Conservation (phyloP, 495 filamentous ascomycete species). For the Penicillium diatomitis region DNA sequence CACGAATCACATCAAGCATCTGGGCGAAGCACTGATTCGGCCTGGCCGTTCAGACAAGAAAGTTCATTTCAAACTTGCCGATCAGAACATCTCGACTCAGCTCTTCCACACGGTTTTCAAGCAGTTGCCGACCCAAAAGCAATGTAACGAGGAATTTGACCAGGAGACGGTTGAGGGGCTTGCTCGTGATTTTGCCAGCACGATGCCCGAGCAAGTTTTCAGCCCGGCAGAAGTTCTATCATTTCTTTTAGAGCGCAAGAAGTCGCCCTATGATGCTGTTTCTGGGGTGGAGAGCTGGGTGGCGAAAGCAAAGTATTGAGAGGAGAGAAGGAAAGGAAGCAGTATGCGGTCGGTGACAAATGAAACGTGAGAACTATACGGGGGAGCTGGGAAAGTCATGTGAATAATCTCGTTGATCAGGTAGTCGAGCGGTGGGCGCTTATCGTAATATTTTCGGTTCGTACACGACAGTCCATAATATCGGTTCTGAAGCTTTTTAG, state of each 20-base stretch:
- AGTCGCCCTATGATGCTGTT: constrained; percentile 6
- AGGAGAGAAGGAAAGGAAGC: neutral
- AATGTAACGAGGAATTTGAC: constrained; percentile 1
- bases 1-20: constrained; percentile 65
- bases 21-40: constrained; percentile 64
- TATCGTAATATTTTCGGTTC: no score
- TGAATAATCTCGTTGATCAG: no score
- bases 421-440: no score
- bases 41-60: constrained; percentile 52
- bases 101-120: constrained; percentile 1
- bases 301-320: constrained; percentile 1
- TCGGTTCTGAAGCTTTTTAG: no score
- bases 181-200: constrained; percentile 6
- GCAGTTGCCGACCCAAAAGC: neutral
- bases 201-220: constrained; percentile 12
- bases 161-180: neutral
- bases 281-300: constrained; percentile 7
- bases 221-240: constrained; percentile 12
- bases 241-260: constrained; percentile 7
- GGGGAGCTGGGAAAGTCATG: no score
- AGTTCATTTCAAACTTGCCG: constrained; percentile 8
- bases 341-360: no score
- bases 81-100: constrained; percentile 6
- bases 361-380: no score
- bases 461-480: no score